Evolutionary conservation across 495 filamentous ascomycete species (phyloP), one percentile per base, ranked within the genome.

Genomic region (Lophiotrema nucula): DNA sequence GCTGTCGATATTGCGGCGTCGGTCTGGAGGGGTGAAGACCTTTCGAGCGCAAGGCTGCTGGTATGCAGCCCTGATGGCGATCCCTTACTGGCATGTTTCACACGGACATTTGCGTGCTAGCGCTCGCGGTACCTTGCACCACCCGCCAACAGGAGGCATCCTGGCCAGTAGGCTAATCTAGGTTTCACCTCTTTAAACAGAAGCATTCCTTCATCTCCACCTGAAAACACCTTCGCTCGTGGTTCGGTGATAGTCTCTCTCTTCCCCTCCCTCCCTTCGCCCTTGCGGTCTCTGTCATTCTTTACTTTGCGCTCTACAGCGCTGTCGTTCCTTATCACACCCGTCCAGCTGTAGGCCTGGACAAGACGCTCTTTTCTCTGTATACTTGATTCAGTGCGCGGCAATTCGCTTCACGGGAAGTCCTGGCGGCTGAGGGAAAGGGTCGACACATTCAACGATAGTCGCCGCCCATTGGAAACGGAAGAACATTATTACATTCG

Each of bases 201-300:
- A 19, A 52, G 58, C 58, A 54, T 60, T 60, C 58, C 58, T 60
- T 60, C 58, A 60, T 60, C 42, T 60, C 58, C 26, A 42, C 56
- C 51, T 31, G 43, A 49, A 54, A 60, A 33, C 28, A 52, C 56
- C 28, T 39, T 48, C 42, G 50, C 19, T 15, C 33, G 19, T 33
- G 49, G 41, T 37, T 50, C n/a, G 41, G 49, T 35, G 31, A 54
- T 60, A 53, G 38, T 41, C 25, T 24, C 21, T 51, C 23, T 44
- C 39, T 51, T 47, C 11, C 33, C 18, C 48, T 47, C 28, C 38
- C 6, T 28, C 12, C 43, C 31, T 21, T 41, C 33, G 16, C 53
- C 44, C 44, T 53, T 18, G 39, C 28, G 23, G 38, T 53, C 26
- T 24, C 43, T 33, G 37, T 61, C 58, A 44, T 55, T 61, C 51